Percentiles rank a stretch among this genome's conserved stretches.
Conservation (phyloP, 148 eudicot species). For the Vaccinium corymbosum region DNA sequence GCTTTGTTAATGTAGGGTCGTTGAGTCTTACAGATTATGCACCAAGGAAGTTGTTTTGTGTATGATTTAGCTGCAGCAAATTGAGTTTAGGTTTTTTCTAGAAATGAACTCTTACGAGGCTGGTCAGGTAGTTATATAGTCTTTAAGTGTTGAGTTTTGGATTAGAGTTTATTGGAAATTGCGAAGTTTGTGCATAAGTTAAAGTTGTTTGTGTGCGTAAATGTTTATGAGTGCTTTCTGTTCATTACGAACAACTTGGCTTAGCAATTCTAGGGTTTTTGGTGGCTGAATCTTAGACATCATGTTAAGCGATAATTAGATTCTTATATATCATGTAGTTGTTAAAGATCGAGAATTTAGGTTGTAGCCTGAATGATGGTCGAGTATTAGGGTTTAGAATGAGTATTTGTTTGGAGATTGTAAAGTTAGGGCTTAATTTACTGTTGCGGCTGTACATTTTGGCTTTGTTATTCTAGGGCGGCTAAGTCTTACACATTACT, state of each 20-base stretch:
- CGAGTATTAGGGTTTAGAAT: neutral
- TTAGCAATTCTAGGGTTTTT: neutral
- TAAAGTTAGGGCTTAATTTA: neutral
- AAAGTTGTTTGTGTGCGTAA: no score
- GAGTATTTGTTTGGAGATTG: neutral
- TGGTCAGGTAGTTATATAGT: no score
- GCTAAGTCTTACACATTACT: neutral
- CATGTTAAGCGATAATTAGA: neutral
- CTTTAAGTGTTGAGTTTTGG: no score
- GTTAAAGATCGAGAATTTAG: neutral
- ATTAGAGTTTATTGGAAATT: no score
- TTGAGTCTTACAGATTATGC: neutral
- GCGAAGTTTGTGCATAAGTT: no score
- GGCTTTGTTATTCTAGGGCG: neutral
- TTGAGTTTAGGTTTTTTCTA: neutral
- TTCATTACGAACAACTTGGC: neutral
- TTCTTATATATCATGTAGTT: neutral
- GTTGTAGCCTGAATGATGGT: neutral
- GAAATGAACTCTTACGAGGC: no score
- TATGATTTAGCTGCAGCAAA: neutral
- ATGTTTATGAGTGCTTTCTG: no score
- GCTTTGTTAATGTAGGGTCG: neutral
- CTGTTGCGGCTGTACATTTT: neutral
- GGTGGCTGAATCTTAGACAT: neutral
- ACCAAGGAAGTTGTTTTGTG: neutral